A percentile compares a stretch with the other conserved stretches of the same genome.
Conservation (phyloP, 2,329 filamentous ascomycete species). For the Gaeumannomyces tritici region DNA sequence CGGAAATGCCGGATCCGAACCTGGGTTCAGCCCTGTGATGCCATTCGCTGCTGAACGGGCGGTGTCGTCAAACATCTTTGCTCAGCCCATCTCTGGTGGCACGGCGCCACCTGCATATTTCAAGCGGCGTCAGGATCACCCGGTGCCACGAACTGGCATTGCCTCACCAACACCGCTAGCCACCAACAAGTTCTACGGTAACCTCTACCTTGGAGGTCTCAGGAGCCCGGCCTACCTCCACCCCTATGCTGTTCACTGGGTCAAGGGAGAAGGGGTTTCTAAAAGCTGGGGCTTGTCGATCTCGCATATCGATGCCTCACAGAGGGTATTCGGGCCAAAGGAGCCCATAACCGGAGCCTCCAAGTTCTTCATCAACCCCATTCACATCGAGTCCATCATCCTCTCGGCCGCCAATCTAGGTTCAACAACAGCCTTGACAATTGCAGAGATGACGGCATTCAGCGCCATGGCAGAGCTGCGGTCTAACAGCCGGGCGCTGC, state of each 20-base stretch:
- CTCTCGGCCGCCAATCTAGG: constrained; percentile 71
- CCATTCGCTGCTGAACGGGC: neutral
- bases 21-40: neutral
- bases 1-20: neutral
- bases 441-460: constrained; percentile 44
- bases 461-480: constrained; percentile 60
- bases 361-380: constrained; percentile 69
- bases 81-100: constrained; percentile 38
- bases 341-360: constrained; percentile 46
- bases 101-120: constrained; percentile 40
- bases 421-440: constrained; percentile 44
- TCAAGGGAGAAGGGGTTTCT: constrained; percentile 50
- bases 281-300: constrained; percentile 70
- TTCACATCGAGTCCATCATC: constrained; percentile 72
- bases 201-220: constrained; percentile 70
- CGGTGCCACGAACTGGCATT: constrained; percentile 44
- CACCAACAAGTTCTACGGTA: constrained; percentile 77
- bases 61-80: constrained; percentile 40
- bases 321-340: constrained; percentile 58
- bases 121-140: constrained; percentile 41
- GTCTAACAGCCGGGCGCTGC: constrained; percentile 37
- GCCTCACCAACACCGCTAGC: constrained; percentile 39
- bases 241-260: constrained; percentile 64
- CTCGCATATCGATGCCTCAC: constrained; percentile 59
- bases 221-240: constrained; percentile 61